These are phyloP conservation scores for Passalora sequoiae DNA, from an alignment of 2,329 filamentous ascomycete genomes.

Conservation along the genomic window DNA sequence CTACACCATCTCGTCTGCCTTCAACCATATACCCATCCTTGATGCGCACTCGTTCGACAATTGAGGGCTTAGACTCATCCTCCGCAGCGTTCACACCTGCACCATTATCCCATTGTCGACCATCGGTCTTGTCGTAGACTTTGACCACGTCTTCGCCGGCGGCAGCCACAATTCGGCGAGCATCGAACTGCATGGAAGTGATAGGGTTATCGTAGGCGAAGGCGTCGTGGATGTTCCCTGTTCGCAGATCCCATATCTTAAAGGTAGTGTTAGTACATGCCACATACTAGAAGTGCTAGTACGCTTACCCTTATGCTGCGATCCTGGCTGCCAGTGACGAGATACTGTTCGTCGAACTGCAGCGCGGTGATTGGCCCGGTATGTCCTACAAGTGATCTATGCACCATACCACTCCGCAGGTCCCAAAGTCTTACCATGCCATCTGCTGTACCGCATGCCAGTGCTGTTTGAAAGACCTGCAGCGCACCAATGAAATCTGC, in stretches of 20 bases:
- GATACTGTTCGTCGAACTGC: constrained; percentile 92
- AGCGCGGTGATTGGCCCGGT: constrained; percentile 90
- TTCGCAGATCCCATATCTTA: constrained; percentile 97
- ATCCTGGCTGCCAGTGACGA: constrained; percentile 89
- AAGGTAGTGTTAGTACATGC: constrained; percentile 26
- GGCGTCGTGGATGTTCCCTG: constrained; percentile 89
- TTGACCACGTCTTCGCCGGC: constrained; percentile 92
- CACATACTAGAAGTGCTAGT: too few relatives aligned
- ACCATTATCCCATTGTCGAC: constrained; percentile 93
- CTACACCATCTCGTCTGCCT: constrained; percentile 77
- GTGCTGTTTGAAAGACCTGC: constrained; percentile 91
- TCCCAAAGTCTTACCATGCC: constrained; percentile 98
- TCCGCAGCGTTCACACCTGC: constrained; percentile 67
- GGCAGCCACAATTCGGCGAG: constrained; percentile 79
- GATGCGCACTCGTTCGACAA: constrained; percentile 78
- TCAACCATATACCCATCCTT: constrained; percentile 93
- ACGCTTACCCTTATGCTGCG: constrained; percentile 82
- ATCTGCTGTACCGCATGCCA: constrained; percentile 94
- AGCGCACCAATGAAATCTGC: constrained; percentile 92
- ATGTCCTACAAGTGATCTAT: constrained; percentile 89
- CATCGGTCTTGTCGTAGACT: constrained; percentile 96
- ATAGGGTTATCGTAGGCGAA: constrained; percentile 91
- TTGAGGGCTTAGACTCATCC: constrained; percentile 41
- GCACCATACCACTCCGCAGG: constrained; percentile 92
- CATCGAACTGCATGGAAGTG: constrained; percentile 96